These are phyloP conservation scores for Jasminum sambac DNA, from an alignment of 257 asterid species.

Conservation along the genomic window DNA sequence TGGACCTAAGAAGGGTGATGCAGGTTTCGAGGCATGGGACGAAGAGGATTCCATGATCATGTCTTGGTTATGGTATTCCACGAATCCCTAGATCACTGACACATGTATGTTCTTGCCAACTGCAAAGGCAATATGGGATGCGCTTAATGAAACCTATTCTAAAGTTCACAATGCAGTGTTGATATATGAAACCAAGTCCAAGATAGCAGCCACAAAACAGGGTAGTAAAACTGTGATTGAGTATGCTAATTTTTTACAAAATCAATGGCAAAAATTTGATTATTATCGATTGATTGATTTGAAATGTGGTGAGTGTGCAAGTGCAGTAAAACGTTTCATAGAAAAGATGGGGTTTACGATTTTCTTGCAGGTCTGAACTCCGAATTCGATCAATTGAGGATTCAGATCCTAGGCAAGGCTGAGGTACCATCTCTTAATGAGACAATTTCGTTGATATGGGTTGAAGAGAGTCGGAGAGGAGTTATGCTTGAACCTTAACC, in stretches of 20 bases:
- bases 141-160: not conserved
- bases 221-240: not conserved
- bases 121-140: conserved; percentile 12
- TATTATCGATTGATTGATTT: not conserved
- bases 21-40: no score
- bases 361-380: not conserved
- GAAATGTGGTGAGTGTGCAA: not conserved
- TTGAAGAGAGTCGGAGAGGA: no score
- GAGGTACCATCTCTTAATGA: no score
- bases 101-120: not conserved
- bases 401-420: not conserved
- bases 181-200: conserved; percentile 4
- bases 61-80: no score
- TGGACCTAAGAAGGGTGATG: no score
- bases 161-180: not conserved
- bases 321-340: not conserved
- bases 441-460: no score
- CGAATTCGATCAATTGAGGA: conserved; percentile 2
- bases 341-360: not conserved
- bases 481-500: no score
- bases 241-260: not conserved
- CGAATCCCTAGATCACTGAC: conserved; percentile 11
- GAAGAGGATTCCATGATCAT: no score
- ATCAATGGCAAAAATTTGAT: conserved; percentile 13
- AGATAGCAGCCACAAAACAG: not conserved